These are phyloP conservation scores for Bidens hawaiensis DNA, from an alignment of 140 eudicot species.

Conservation along the genomic window DNA sequence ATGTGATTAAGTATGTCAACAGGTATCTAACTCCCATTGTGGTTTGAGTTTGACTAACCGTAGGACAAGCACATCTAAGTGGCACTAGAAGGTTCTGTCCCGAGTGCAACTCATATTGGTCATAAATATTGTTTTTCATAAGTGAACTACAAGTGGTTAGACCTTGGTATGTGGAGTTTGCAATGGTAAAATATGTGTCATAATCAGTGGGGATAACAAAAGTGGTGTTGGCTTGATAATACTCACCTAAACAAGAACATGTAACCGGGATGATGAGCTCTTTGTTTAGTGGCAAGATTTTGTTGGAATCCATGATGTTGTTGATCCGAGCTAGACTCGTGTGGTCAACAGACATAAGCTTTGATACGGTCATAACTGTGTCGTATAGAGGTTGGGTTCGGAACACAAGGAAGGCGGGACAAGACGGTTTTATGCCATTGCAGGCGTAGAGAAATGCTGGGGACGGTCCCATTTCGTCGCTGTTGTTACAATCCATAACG, in stretches of 20 bases:
- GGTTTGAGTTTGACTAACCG: slow-evolving; percentile 41
- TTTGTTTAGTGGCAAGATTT: slow-evolving; percentile 28
- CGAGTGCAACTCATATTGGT: background rate
- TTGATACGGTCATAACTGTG: slow-evolving; percentile 47
- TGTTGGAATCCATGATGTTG: slow-evolving; percentile 24
- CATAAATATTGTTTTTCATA: slow-evolving; percentile 31
- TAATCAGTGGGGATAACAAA: slow-evolving; percentile 18
- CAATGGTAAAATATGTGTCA: slow-evolving; percentile 49
- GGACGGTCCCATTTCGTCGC: slow-evolving; percentile 42
- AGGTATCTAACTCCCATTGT: slow-evolving; percentile 34
- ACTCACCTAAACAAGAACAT: slow-evolving; percentile 66
- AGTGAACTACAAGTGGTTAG: slow-evolving; percentile 55
- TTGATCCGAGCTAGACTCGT: slow-evolving; percentile 39
- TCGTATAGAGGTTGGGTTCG: slow-evolving; percentile 44
- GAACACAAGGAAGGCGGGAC: slow-evolving; percentile 49
- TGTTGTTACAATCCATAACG: slow-evolving; percentile 31
- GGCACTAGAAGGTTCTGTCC: slow-evolving; percentile 47
- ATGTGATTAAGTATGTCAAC: slow-evolving; percentile 41
- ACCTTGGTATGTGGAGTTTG: slow-evolving; percentile 45
- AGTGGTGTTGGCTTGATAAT: slow-evolving; percentile 69
- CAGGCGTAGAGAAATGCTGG: slow-evolving; percentile 62
- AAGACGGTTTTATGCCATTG: slow-evolving; percentile 38
- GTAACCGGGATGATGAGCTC: slow-evolving; percentile 62
- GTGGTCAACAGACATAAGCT: slow-evolving; percentile 46
- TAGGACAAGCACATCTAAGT: slow-evolving; percentile 76